Evolutionary conservation across 805 yeast species (phyloP).

Genomic region (Spathaspora passalidarum): DNA sequence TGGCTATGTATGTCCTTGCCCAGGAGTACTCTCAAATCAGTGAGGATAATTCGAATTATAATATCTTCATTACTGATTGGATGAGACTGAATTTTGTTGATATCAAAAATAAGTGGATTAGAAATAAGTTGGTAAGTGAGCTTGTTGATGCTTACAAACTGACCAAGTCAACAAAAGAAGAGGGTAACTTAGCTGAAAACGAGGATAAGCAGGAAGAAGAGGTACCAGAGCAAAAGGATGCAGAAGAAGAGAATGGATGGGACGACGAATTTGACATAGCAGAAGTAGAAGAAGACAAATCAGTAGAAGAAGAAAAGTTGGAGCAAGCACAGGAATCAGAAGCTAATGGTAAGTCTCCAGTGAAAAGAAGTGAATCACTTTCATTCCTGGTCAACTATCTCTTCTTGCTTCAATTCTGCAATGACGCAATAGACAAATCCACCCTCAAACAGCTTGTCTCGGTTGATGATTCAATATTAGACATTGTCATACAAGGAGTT

Average conservation of each 20-base stretch:
- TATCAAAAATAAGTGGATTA: slow-evolving; percentile 34
- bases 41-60: neutral
- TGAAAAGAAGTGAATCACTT: too few species aligned
- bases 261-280: neutral
- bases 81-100: slow-evolving; percentile 16
- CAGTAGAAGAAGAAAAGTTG: neutral
- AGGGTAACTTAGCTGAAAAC: too few species aligned
- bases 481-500: slow-evolving; percentile 13
- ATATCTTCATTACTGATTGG: neutral
- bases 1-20: slow-evolving; percentile 3
- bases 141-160: slow-evolving; percentile 3
- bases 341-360: too few species aligned
- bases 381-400: slow-evolving; percentile 3
- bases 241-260: neutral
- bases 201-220: too few species aligned
- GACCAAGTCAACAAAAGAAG: too few species aligned
- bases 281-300: neutral
- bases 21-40: neutral
- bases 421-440: neutral
- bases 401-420: slow-evolving; percentile 5
- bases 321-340: neutral
- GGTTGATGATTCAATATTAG: slow-evolving; percentile 7
- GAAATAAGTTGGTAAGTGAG: slow-evolving; percentile 9
- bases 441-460: neutral
- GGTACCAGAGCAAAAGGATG: neutral